Evolutionary conservation across 116 monocot species (phyloP).

Genomic region (Papilionanthe hybrid): DNA sequence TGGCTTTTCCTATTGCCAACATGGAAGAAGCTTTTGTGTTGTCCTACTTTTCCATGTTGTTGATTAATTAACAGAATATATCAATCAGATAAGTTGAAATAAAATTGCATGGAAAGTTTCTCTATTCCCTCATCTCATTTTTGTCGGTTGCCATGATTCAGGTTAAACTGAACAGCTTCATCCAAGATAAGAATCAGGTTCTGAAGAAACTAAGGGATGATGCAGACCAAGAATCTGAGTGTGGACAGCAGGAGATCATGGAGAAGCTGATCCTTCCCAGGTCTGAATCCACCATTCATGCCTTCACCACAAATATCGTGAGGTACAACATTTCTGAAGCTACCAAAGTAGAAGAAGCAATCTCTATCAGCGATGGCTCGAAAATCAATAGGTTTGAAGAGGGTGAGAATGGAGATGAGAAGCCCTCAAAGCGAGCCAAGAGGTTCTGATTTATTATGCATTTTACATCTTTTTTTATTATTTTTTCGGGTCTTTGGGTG

Average conservation of each 20-base stretch:
- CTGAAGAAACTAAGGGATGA: conserved; percentile 30
- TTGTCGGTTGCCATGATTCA: conserved; percentile 2
- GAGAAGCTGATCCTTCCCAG: conserved; percentile 32
- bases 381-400: conserved; percentile 7
- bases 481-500: neutral
- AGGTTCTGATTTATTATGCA: neutral
- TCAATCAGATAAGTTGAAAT: neutral
- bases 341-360: neutral
- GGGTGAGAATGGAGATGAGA: neutral
- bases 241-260: conserved; percentile 46
- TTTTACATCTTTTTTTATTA: neutral
- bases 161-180: conserved; percentile 29
- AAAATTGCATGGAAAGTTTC: too few relatives aligned
- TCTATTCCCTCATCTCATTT: neutral
- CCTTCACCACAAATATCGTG: conserved; percentile 41
- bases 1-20: too few relatives aligned
- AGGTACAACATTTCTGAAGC: conserved; percentile 19
- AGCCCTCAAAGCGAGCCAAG: conserved; percentile 24
- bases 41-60: too few relatives aligned
- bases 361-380: neutral
- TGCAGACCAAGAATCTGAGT: conserved; percentile 27
- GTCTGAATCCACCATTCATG: conserved; percentile 28
- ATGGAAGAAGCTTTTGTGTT: too few relatives aligned
- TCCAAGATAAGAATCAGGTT: conserved; percentile 35
- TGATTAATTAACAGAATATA: too few relatives aligned